Conservation (phyloP, 1,139 yeast species). For the Pichia cactophila region DNA sequence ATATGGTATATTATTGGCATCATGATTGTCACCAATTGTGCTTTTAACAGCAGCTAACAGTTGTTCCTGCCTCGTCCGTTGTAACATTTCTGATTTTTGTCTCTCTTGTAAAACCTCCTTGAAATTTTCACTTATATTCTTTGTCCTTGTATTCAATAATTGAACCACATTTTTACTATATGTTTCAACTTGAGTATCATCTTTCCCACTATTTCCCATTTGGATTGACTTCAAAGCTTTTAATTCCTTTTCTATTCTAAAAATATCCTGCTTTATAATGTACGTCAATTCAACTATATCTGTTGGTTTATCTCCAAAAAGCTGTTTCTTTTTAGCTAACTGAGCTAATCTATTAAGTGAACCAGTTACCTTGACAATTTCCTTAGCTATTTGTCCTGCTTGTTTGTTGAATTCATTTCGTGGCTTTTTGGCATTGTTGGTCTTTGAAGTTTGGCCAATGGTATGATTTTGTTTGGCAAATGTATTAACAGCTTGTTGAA, state of each 20-base stretch:
- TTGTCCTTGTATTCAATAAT: constrained; percentile 78
- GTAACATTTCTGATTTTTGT: constrained; percentile 75
- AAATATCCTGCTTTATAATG: constrained; percentile 87
- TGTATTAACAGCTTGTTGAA: constrained; percentile 74
- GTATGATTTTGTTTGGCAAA: constrained; percentile 42
- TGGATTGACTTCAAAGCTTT: constrained; percentile 51
- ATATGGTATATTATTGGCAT: constrained; percentile 22
- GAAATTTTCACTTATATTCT: constrained; percentile 88
- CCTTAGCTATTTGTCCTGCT: constrained; percentile 82
- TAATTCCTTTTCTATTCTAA: constrained; percentile 72
- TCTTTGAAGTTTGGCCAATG: constrained; percentile 15
- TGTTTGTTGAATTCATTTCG: constrained; percentile 69
- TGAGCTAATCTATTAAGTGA: constrained; percentile 70
- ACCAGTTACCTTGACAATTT: constrained; percentile 83
- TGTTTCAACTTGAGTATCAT: constrained; percentile 53
- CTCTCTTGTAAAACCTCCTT: constrained; percentile 81
- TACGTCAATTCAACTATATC: constrained; percentile 91
- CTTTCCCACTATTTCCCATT: constrained; percentile 28
- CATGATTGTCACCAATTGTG: constrained; percentile 2
- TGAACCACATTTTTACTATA: constrained; percentile 85
- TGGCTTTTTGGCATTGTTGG: constrained; percentile 12
- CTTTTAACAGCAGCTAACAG: constrained; percentile 37
- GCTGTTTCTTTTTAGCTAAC: constrained; percentile 82
- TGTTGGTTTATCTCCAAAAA: constrained; percentile 89
- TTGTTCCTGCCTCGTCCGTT: constrained; percentile 78